Percentiles rank a stretch among this genome's conserved stretches.
Evolutionary conservation across 495 filamentous ascomycete species (phyloP).

Genomic region (Xylaria sp.): DNA sequence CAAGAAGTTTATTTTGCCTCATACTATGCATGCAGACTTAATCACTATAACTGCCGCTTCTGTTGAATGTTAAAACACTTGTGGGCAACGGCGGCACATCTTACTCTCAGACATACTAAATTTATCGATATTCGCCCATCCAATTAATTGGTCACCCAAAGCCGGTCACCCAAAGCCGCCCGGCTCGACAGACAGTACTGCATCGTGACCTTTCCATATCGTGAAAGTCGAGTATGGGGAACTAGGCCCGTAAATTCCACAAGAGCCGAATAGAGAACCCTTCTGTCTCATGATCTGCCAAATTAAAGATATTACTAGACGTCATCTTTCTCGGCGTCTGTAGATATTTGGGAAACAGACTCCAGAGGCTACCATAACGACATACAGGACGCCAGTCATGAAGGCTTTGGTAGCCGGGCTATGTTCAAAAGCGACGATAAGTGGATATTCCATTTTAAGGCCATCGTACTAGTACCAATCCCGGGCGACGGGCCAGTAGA

Average conservation of each 20-base stretch:
- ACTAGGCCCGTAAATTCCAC: background rate
- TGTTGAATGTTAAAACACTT: too few species aligned
- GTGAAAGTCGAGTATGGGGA: background rate
- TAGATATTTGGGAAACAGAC: background rate
- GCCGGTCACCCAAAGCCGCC: background rate
- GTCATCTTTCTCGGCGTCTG: background rate
- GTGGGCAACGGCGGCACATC: too few species aligned
- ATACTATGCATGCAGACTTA: too few species aligned
- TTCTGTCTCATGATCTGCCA: background rate
- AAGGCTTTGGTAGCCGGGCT: background rate
- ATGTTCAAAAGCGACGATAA: background rate
- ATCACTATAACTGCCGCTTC: too few species aligned
- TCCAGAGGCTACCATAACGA: background rate
- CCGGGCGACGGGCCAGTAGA: too few species aligned
- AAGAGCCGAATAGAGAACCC: background rate
- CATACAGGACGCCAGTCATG: background rate
- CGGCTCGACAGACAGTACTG: background rate
- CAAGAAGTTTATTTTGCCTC: too few species aligned
- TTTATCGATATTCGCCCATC: background rate
- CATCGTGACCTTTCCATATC: background rate
- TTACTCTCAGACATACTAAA: background rate
- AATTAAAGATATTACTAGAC: background rate
- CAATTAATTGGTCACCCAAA: too few species aligned
- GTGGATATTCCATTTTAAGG: background rate
- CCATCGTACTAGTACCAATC: background rate